These are phyloP conservation scores for Zymoseptoria crescenta DNA, from an alignment of 2,329 filamentous ascomycete genomes.

Conservation along the genomic window DNA sequence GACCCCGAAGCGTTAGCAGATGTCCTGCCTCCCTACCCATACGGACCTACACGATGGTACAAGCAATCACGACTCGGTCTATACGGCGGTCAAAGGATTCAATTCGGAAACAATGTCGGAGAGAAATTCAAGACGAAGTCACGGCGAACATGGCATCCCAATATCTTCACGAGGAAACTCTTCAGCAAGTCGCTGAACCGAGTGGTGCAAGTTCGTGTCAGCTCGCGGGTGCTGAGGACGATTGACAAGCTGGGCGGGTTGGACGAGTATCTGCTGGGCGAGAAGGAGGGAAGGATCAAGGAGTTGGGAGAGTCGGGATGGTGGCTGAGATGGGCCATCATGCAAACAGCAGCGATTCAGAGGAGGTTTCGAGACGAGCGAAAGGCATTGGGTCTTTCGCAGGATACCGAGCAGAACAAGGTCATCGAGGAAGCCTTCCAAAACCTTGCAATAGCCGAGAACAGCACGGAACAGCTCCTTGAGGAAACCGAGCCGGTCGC, in stretches of 20 bases:
- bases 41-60: conserved; percentile 61
- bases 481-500: conserved; percentile 17
- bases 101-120: conserved; percentile 71
- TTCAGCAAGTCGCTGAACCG: conserved; percentile 56
- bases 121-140: conserved; percentile 62
- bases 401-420: conserved; percentile 13
- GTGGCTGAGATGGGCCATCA: conserved; percentile 80
- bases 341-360: conserved; percentile 66
- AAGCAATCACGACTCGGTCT: conserved; percentile 63
- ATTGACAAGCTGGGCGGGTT: conserved; percentile 82
- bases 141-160: conserved; percentile 66
- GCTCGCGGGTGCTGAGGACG: conserved; percentile 53
- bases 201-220: conserved; percentile 60
- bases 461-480: conserved; percentile 10
- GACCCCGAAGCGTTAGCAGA: conserved; percentile 25
- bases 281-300: conserved; percentile 68
- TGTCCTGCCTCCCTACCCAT: conserved; percentile 53
- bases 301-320: conserved; percentile 86
- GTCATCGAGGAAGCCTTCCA: conserved; percentile 9
- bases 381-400: conserved; percentile 54
- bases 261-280: conserved; percentile 82
- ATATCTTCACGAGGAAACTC: conserved; percentile 59
- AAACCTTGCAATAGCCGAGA: conserved; percentile 5
- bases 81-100: conserved; percentile 57
- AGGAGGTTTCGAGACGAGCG: conserved; percentile 60